Evolutionary conservation across 108 stramenopile species (phyloP).

Genomic region (Skeletonema potamos): DNA sequence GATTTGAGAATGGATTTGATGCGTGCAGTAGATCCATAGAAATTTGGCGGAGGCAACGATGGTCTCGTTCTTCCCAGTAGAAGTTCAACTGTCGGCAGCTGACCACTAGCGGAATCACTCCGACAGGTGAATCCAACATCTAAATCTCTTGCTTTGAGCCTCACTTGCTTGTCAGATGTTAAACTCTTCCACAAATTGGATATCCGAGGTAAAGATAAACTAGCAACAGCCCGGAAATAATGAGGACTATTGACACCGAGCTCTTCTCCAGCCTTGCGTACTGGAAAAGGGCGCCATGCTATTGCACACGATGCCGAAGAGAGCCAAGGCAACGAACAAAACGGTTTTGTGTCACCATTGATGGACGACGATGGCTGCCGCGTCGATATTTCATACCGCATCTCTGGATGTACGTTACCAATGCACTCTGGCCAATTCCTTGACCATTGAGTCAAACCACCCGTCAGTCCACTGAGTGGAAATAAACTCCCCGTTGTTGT

Average conservation of each 20-base stretch:
- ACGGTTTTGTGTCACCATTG: constrained; percentile 17
- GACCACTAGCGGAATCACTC: not conserved
- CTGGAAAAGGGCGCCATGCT: constrained; percentile 36
- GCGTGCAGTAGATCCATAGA: not conserved
- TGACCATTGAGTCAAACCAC: not conserved
- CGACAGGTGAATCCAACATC: constrained; percentile 24
- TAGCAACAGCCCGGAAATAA: constrained; percentile 7
- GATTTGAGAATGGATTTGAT: not conserved
- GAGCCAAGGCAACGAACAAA: constrained; percentile 27
- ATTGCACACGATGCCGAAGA: constrained; percentile 19
- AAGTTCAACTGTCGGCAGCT: constrained; percentile 25
- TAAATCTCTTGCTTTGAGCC: constrained; percentile 9
- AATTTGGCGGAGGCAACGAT: not conserved
- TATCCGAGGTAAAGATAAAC: constrained; percentile 11
- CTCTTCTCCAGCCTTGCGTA: constrained; percentile 9
- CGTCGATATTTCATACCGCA: constrained; percentile 22
- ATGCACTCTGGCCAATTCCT: constrained; percentile 15
- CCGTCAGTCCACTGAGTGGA: not conserved
- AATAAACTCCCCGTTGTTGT: constrained; percentile 9
- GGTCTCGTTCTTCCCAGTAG: constrained; percentile 23
- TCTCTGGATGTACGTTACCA: constrained; percentile 30
- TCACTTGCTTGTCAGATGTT: not conserved
- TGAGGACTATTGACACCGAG: constrained; percentile 30
- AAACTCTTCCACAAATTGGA: constrained; percentile 2
- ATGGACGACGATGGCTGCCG: not conserved